Percentiles rank a stretch among this genome's conserved stretches.
phyloP scores from a whole-genome alignment of 1,139 yeast genomes.

The Blastobotrys indianensis region DNA sequence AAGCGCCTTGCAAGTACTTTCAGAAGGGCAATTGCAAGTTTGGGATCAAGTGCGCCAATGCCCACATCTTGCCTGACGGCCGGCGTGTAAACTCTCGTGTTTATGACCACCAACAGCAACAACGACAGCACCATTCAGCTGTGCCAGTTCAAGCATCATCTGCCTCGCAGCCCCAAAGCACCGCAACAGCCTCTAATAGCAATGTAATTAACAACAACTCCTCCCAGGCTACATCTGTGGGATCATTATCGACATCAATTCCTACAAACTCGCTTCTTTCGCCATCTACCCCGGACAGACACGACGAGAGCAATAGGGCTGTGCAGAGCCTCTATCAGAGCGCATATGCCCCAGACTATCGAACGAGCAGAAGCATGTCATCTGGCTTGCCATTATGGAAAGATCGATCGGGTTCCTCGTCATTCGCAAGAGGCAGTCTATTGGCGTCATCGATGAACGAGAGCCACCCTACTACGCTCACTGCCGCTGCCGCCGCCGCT shows the following conservation, averaged over 20 bases:
- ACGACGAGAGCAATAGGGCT: neutral
- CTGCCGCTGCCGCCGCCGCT: too few relatives aligned
- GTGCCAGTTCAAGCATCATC: neutral
- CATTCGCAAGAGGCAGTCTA: neutral
- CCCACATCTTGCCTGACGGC: slow-evolving; percentile 86
- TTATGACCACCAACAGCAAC: slow-evolving; percentile 6
- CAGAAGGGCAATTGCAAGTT: slow-evolving; percentile 93
- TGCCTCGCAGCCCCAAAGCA: neutral
- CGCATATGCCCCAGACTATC: neutral
- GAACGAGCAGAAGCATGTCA: slow-evolving; percentile 6
- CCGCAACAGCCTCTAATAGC: neutral
- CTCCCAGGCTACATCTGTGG: too few relatives aligned
- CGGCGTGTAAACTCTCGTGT: slow-evolving; percentile 60
- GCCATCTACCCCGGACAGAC: neutral
- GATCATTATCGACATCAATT: too few relatives aligned
- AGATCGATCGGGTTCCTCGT: slow-evolving; percentile 6
- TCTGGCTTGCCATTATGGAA: slow-evolving; percentile 2
- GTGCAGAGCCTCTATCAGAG: slow-evolving; percentile 4
- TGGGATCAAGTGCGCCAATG: slow-evolving; percentile 88
- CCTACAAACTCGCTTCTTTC: too few relatives aligned
- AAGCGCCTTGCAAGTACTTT: slow-evolving; percentile 84
- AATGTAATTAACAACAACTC: too few relatives aligned
- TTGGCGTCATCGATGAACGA: slow-evolving; percentile 1
- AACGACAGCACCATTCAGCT: slow-evolving; percentile 8
- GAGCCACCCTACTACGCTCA: too few relatives aligned